Conservation (phyloP, 331 rosid genomes). For the Pyracantha coccinea region DNA sequence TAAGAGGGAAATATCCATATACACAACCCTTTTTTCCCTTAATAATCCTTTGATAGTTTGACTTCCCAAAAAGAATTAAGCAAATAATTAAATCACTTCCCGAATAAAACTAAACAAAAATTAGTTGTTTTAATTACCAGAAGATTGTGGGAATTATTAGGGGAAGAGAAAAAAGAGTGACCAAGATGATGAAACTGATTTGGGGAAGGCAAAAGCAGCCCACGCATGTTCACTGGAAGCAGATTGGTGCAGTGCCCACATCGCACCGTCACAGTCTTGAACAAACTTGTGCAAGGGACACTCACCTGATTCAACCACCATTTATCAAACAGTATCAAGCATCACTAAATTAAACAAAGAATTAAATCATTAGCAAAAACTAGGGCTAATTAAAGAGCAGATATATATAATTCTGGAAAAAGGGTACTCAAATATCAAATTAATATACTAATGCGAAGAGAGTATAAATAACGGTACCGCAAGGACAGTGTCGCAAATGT, state of each 20-base stretch:
- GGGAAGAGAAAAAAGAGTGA: slow-evolving; percentile 77
- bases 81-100: too few species aligned
- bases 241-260: slow-evolving; percentile 98
- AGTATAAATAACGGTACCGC: slow-evolving; percentile 36
- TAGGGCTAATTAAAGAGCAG: too few species aligned
- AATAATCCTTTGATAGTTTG: too few species aligned
- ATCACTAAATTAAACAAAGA: neutral
- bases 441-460: neutral
- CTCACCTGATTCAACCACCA: slow-evolving; percentile 46
- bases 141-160: slow-evolving; percentile 48
- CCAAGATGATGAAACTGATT: slow-evolving; percentile 72
- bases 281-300: slow-evolving; percentile 92
- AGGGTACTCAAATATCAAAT: neutral
- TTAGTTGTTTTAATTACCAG: slow-evolving; percentile 28
- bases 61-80: too few species aligned
- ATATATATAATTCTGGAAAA: neutral
- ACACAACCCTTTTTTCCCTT: too few species aligned
- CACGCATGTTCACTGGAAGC: slow-evolving; percentile 89
- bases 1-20: too few species aligned
- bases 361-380: neutral
- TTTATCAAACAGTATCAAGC: too few species aligned
- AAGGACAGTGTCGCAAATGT: slow-evolving; percentile 89
- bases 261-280: slow-evolving; percentile 89
- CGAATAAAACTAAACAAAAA: neutral
- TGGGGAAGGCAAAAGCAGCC: slow-evolving; percentile 69